phyloP scores from a whole-genome alignment of 192 early-diverging fungal genomes.

The Coemansia sp. region DNA sequence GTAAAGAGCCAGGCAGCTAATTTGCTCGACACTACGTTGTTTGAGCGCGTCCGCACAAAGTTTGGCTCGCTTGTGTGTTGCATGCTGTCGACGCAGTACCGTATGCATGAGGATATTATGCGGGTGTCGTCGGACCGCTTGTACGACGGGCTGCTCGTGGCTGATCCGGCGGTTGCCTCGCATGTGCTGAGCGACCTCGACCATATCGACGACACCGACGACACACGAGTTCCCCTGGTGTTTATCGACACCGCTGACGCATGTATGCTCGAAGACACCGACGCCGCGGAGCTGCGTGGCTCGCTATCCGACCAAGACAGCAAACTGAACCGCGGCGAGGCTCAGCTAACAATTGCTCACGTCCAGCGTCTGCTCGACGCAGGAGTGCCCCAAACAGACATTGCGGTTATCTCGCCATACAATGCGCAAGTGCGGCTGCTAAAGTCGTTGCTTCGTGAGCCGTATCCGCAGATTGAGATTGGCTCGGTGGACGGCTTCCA shows the following conservation, averaged over 20 bases:
- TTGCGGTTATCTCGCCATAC: constrained; percentile 89
- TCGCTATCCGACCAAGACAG: constrained; percentile 53
- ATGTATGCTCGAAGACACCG: constrained; percentile 42
- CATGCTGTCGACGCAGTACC: constrained; percentile 82
- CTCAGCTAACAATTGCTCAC: constrained; percentile 61
- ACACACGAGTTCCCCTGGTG: constrained; percentile 61
- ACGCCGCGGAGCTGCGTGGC: constrained; percentile 5
- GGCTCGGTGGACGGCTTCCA: constrained; percentile 90
- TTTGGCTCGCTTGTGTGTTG: constrained; percentile 62
- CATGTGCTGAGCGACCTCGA: constrained; percentile 68
- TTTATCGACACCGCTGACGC: constrained; percentile 69
- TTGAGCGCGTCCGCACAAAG: constrained; percentile 70
- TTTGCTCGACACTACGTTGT: constrained; percentile 61
- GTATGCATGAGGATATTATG: constrained; percentile 85
- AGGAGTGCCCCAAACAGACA: constrained; percentile 63
- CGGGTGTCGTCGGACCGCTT: constrained; percentile 66
- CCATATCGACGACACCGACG: constrained; percentile 60
- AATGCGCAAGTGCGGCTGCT: constrained; percentile 70
- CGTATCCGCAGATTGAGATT: constrained; percentile 69
- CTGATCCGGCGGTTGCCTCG: constrained; percentile 62
- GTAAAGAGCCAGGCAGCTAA: constrained; percentile 27
- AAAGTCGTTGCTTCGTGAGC: constrained; percentile 52
- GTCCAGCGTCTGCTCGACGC: constrained; percentile 62
- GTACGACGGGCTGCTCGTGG: constrained; percentile 68
- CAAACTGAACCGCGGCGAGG: constrained; percentile 79